Evolutionary conservation across 139 green algal species (phyloP).

Genomic region (Haematococcus lacustris): DNA sequence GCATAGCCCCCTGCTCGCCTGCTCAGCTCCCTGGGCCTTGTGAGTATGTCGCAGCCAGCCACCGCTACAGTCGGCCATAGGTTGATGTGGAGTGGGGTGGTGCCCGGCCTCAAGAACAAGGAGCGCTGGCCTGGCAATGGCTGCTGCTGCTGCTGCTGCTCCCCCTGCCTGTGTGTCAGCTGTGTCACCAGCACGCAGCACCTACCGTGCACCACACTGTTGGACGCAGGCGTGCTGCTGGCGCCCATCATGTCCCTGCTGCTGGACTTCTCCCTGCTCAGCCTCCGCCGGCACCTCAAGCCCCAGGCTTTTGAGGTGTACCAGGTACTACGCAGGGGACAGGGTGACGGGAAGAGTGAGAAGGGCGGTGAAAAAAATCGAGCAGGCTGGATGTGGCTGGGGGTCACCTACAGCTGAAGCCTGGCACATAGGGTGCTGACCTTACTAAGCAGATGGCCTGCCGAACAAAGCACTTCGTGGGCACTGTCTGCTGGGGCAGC

Average conservation of each 20-base stretch:
- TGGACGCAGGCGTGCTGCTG: conserved; percentile 11
- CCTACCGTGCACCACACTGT: not conserved
- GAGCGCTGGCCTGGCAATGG: not conserved
- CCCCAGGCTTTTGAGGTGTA: not conserved
- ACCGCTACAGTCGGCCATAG: not conserved
- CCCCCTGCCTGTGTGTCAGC: not conserved
- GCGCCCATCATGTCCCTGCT: conserved; percentile 39
- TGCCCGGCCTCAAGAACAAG: not conserved
- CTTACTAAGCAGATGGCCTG: no score
- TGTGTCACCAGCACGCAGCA: not conserved
- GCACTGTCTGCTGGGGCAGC: no score
- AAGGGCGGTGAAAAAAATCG: no score
- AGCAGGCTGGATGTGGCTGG: no score
- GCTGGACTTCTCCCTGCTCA: conserved; percentile 27
- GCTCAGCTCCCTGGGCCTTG: not conserved
- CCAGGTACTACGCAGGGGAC: no score
- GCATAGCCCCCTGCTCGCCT: not conserved
- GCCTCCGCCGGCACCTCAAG: not conserved
- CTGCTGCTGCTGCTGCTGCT: not conserved
- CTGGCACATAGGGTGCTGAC: no score
- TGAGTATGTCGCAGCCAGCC: not conserved
- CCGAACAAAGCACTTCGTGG: no score
- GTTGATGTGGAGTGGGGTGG: not conserved
- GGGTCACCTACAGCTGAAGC: no score
- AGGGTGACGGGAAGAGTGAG: no score